A percentile compares a stretch with the other conserved stretches of the same genome.
Evolutionary conservation across 495 filamentous ascomycete genomes (phyloP).

Genomic region (Penicillium antarcticum): DNA sequence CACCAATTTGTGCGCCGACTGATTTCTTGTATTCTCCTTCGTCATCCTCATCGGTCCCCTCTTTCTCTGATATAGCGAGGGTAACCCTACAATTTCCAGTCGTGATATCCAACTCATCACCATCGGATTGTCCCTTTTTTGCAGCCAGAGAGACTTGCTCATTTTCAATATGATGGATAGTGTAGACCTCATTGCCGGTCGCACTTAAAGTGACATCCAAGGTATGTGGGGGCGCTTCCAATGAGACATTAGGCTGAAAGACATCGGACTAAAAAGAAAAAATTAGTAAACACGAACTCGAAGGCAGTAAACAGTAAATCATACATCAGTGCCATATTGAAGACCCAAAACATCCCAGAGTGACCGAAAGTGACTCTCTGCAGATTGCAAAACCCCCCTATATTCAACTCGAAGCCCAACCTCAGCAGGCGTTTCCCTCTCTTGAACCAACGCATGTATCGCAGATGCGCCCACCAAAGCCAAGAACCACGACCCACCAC

Average conservation of each 20-base stretch:
- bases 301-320: no score
- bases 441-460: background rate
- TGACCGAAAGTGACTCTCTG: no score
- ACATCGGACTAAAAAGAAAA: no score
- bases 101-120: no score
- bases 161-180: slow-evolving; percentile 10
- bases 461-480: slow-evolving; percentile 1
- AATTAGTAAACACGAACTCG: no score
- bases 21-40: background rate
- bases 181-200: slow-evolving; percentile 5
- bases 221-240: slow-evolving; percentile 4
- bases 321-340: no score
- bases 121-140: no score
- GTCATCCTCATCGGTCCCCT: background rate
- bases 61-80: background rate
- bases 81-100: no score
- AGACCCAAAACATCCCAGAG: no score
- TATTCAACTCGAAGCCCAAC: no score
- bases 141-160: slow-evolving; percentile 8
- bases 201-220: background rate
- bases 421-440: no score
- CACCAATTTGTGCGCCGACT: background rate
- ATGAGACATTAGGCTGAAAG: background rate
- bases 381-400: no score
- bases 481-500: slow-evolving; percentile 5